Base-by-base conservation (phyloP, 2,329 filamentous ascomycete species). In the Fusarium secorum region DNA sequence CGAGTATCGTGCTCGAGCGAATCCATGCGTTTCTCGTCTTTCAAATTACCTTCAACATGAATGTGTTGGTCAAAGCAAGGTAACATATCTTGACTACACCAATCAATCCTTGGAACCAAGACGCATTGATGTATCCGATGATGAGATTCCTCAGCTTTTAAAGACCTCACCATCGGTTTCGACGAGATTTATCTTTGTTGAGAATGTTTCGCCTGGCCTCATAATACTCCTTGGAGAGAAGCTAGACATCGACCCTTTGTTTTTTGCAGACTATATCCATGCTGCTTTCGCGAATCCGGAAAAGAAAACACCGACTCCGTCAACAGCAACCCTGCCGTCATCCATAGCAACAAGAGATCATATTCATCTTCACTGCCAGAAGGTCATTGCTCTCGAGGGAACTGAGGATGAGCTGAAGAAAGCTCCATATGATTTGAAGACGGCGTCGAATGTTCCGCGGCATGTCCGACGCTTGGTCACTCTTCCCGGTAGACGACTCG, bases 261-360 rank as follows among this genome's bases (percentile, higher is more conserved):
- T n/a, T n/a, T 53, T 53, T 0, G 51, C 51, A 0, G 35, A 53
- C 11, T 53, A 53, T 13, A 39, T 53, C 1, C 49, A 53, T 5
- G 35, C 5, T 1, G 35, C 5, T 2, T 53, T 53, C 8, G 49
- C 9, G 24, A 53, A 24, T 0, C 14, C 5, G 5, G 24, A 30
- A 0, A 6, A 53, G 5, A 4, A 5, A 7, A 15, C 33, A 4
- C 35, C 35, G 10, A 35, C 35, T 0, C 51, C 51, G 0, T 41
- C 26, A 10, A 2, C 6, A 0, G 51, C 51, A 0, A 39, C 11
- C 0, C 11, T 53, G 0, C 35, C 35, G 0, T 53, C 51, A 0
- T 1, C 3, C 0, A 53, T 41, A 53, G 35, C 24, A 0, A 53
- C 20, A 4, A 53, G 20, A 4, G 26, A 53, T 3, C 26, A 41